Evolutionary conservation across 257 asterid genomes (phyloP).

Genomic region (Solanum tacnaense): DNA sequence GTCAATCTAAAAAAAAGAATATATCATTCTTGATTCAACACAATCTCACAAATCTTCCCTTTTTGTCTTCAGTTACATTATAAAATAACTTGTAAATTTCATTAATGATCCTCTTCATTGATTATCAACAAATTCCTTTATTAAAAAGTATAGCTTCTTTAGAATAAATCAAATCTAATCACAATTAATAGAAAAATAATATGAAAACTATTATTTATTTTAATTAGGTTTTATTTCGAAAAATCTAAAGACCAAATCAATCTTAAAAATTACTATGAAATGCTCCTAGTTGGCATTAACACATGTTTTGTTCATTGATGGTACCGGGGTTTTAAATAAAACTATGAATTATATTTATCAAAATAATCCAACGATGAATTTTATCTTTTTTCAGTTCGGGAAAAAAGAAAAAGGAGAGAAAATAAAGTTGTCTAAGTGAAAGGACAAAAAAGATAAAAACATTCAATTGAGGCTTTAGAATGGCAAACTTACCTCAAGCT

Average conservation of each 20-base stretch:
- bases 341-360: not conserved
- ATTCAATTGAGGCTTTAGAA: not conserved
- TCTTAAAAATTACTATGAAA: not conserved
- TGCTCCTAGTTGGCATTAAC: not conserved
- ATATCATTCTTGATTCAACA: not conserved
- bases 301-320: not conserved
- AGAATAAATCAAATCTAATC: not conserved
- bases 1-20: not conserved
- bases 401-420: not conserved
- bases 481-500: conserved; percentile 29
- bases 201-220: not conserved
- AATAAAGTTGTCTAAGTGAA: not conserved
- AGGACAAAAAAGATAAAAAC: not conserved
- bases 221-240: not conserved
- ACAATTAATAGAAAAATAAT: not conserved
- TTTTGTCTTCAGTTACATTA: not conserved
- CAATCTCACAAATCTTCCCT: not conserved
- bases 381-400: not conserved
- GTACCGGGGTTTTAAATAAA: not conserved
- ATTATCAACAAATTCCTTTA: not conserved
- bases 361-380: not conserved
- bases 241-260: not conserved
- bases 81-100: not conserved
- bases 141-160: not conserved
- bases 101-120: not conserved